These are phyloP conservation scores for Ascosphaera aggregata DNA, from an alignment of 2,329 filamentous ascomycete species.

Conservation along the genomic window DNA sequence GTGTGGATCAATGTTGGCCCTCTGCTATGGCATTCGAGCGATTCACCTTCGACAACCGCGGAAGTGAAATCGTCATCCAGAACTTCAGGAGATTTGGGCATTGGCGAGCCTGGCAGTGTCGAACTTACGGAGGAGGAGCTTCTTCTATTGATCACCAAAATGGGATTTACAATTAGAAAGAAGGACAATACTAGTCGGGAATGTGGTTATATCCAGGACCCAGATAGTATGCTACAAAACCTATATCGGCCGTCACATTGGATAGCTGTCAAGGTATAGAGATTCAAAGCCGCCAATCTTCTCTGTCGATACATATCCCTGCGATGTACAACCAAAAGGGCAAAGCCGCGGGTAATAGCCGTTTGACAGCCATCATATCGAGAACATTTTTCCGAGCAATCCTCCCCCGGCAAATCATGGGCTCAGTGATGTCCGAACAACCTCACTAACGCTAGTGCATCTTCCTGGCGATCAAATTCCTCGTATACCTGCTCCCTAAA, in stretches of 20 bases:
- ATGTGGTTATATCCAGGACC: constrained; percentile 65
- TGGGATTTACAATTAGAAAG: constrained; percentile 55
- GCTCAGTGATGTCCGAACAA: no score
- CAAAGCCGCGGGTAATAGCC: no score
- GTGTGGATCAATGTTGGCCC: constrained; percentile 84
- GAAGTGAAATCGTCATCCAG: neutral
- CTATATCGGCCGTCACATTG: constrained; percentile 62
- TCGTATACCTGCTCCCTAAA: no score
- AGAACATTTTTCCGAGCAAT: no score
- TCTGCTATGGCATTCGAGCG: constrained; percentile 86
- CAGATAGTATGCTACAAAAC: constrained; percentile 64
- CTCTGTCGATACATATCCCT: no score
- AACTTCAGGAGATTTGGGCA: constrained; percentile 28
- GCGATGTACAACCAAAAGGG: no score
- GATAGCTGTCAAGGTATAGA: constrained; percentile 35
- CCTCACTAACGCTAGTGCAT: no score
- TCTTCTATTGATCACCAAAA: constrained; percentile 42
- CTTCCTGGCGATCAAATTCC: no score
- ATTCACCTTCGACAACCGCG: constrained; percentile 11
- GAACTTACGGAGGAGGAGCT: constrained; percentile 85
- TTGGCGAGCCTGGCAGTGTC: constrained; percentile 72
- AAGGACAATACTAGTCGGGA: constrained; percentile 28
- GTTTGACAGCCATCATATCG: no score
- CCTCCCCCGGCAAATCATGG: no score
- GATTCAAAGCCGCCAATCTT: no score